Base-by-base conservation (phyloP, 306 rosid species). In the Vachellia collinsii region DNA sequence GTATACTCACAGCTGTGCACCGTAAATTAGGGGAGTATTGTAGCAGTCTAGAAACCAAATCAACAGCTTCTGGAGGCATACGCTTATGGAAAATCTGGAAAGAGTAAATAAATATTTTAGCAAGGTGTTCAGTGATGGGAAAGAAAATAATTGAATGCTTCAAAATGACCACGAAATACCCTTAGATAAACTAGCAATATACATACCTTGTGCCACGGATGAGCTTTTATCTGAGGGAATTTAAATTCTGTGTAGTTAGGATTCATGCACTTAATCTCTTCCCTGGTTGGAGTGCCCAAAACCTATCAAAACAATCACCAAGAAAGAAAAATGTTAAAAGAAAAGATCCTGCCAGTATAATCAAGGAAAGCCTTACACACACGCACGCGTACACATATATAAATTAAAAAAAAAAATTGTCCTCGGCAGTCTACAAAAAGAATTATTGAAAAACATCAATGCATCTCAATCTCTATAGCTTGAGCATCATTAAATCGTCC, bases 11-110 rank as follows among this genome's bases (percentile, higher is more conserved):
- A 77, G 98, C 92, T 54, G 89, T 6, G 92, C 98, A 91, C 23
- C 98, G 92, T 64, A 91, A 82, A 82, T 91, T 90, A 8, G 98
- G 98, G 62, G 98, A 93, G 88, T 93, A 93, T 62, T 93, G 98
- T 58, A 93, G 84, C 37, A 93, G 90, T 93, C 98, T 91, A 46
- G 98, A 93, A 77, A 93, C 98, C 75, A 93, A 87, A 87, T 93
- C 98, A 82, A 93, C 98, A 64, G 98, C 98, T 83, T 93, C 98
- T 37, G 97, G 97, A 53, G 98, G 98, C 98, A 93, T 91, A 48
- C 98, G 94, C 83, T 90, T 93, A 86, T 91, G 92, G 83, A 93
- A 93, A 72, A 93, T 93, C 98, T 93, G 34, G 86, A 9, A 34
- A 48, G 25, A 59, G 43, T 48, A 13, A 44, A 44, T 44, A 64